Evolutionary conservation across 306 rosid species (phyloP).

Genomic region (Malus orientalis): DNA sequence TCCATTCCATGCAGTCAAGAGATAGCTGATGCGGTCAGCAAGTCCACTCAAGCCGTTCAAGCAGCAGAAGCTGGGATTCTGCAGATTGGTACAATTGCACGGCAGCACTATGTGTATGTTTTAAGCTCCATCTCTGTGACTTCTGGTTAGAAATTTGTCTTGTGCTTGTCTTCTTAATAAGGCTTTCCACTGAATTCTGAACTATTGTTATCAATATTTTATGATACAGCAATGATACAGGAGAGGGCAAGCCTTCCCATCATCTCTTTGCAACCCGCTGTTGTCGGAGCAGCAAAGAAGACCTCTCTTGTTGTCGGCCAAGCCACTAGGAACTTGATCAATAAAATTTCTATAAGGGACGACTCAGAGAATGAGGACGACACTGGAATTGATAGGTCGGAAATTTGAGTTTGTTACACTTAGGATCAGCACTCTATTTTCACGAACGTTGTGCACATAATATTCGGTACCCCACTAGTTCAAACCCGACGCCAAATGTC

Average conservation of each 20-base stretch:
- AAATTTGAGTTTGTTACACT: slow-evolving; percentile 18
- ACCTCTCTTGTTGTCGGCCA: slow-evolving; percentile 74
- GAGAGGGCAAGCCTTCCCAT: slow-evolving; percentile 85
- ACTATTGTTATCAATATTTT: background rate
- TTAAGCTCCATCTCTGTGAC: background rate
- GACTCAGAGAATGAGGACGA: slow-evolving; percentile 34
- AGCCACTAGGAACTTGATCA: slow-evolving; percentile 67
- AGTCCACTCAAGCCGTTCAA: slow-evolving; percentile 83
- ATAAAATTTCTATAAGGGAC: slow-evolving; percentile 56
- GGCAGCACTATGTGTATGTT: slow-evolving; percentile 77
- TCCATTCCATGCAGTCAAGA: slow-evolving; percentile 56
- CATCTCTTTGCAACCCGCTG: slow-evolving; percentile 75
- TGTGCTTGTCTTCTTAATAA: background rate
- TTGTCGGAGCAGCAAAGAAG: slow-evolving; percentile 87
- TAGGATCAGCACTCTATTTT: background rate
- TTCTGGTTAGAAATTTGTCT: background rate
- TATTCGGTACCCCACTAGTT: background rate
- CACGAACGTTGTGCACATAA: background rate
- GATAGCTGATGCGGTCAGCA: slow-evolving; percentile 81
- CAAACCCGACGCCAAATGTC: background rate
- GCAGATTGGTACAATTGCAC: slow-evolving; percentile 69
- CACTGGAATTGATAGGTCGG: slow-evolving; percentile 38
- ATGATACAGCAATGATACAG: slow-evolving; percentile 70
- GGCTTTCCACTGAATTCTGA: background rate
- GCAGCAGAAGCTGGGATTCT: slow-evolving; percentile 89